These are phyloP conservation scores for Xylaria venustula DNA, from an alignment of 495 filamentous ascomycete genomes.

Conservation along the genomic window DNA sequence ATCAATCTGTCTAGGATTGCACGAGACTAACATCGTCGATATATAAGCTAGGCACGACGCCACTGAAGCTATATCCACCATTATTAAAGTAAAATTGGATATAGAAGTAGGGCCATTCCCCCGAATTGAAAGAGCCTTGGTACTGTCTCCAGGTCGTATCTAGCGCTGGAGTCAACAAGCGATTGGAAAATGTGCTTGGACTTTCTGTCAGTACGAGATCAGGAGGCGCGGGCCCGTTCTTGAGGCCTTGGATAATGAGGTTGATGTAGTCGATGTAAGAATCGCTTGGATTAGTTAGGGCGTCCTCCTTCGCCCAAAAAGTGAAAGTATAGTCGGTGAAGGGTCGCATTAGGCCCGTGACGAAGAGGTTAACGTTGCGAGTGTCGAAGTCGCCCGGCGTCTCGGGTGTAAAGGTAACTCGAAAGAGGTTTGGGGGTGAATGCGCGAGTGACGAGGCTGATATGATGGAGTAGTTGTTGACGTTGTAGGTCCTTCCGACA, in stretches of 20 bases:
- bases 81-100: constrained; percentile 7
- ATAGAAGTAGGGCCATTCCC: constrained; percentile 8
- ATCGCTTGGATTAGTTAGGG: neutral
- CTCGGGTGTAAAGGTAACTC: neutral
- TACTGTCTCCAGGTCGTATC: constrained; percentile 7
- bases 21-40: constrained; percentile 5
- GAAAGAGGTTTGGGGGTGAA: constrained; percentile 1
- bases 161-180: neutral
- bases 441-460: neutral
- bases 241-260: constrained; percentile 2
- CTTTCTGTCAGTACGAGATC: constrained; percentile 1
- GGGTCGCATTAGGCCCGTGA: neutral
- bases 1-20: neutral
- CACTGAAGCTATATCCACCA: neutral
- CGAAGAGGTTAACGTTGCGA: constrained; percentile 1
- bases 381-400: neutral
- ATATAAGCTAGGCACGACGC: neutral
- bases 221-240: neutral
- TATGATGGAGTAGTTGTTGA: neutral
- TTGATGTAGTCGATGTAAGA: constrained; percentile 7
- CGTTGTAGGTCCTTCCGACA: neutral
- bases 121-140: constrained; percentile 4
- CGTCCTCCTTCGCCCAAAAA: constrained; percentile 1
- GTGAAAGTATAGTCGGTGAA: constrained; percentile 5
- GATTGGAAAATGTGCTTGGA: constrained; percentile 1